phyloP scores from a whole-genome alignment of 2,329 filamentous ascomycete species.

The Fusarium dimerum region DNA sequence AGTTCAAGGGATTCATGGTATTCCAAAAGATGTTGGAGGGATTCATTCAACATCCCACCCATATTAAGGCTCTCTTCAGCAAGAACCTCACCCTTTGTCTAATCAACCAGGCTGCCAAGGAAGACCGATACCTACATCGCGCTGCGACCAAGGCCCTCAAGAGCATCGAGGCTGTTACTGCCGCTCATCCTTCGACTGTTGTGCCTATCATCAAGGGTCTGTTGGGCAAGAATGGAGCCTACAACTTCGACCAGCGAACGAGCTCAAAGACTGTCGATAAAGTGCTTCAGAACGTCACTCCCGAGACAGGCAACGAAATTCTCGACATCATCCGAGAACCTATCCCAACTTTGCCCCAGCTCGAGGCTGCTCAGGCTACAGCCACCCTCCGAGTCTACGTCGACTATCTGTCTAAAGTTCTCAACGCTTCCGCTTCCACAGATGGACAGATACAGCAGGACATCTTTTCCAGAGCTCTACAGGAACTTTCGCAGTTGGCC shows the following conservation, averaged over 20 bases:
- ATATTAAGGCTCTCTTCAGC: constrained; percentile 69
- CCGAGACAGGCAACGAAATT: constrained; percentile 55
- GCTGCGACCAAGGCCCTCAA: constrained; percentile 78
- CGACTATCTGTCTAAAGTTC: constrained; percentile 55
- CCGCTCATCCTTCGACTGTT: constrained; percentile 60
- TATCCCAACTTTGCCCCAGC: constrained; percentile 31
- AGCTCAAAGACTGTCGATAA: constrained; percentile 83
- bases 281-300: constrained; percentile 62
- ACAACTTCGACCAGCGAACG: constrained; percentile 84
- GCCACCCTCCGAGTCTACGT: constrained; percentile 49
- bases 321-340: constrained; percentile 50
- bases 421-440: constrained; percentile 39
- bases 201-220: constrained; percentile 64
- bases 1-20: constrained; percentile 88
- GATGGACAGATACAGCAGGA: constrained; percentile 31
- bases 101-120: constrained; percentile 77
- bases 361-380: constrained; percentile 31
- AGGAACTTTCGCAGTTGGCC: constrained; percentile 55
- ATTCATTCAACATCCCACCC: constrained; percentile 46
- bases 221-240: constrained; percentile 68
- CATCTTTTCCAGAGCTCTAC: constrained; percentile 44
- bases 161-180: constrained; percentile 64
- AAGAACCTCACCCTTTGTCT: constrained; percentile 80
- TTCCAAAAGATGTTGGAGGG: constrained; percentile 73
- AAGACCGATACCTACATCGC: constrained; percentile 77